phyloP scores from a whole-genome alignment of 306 rosid species.

The Quillaja saponaria region DNA sequence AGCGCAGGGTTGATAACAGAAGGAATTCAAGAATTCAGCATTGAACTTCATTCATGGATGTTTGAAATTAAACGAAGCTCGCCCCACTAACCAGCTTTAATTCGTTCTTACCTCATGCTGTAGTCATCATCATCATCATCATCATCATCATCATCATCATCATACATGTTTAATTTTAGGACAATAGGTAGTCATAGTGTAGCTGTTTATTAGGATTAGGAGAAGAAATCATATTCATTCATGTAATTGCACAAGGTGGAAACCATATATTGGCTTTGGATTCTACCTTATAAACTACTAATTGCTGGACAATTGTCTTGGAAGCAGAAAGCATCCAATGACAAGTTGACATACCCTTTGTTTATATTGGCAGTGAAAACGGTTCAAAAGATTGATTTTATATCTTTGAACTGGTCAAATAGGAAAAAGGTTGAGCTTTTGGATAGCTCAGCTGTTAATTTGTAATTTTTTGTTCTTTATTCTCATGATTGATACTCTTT shows the following conservation, averaged over 20 bases:
- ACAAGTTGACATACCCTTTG: slow-evolving; percentile 54
- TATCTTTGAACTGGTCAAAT: slow-evolving; percentile 70
- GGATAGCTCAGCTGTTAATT: slow-evolving; percentile 55
- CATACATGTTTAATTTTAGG: slow-evolving; percentile 38
- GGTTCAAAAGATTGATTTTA: slow-evolving; percentile 77
- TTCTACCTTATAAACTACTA: slow-evolving; percentile 70
- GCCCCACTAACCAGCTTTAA: slow-evolving; percentile 34
- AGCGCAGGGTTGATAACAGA: slow-evolving; percentile 24
- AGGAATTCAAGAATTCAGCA: slow-evolving; percentile 23
- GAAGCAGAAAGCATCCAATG: slow-evolving; percentile 85
- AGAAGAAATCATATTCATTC: slow-evolving; percentile 47
- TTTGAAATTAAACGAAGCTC: slow-evolving; percentile 28
- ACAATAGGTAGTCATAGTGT: slow-evolving; percentile 22
- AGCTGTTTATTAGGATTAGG: slow-evolving; percentile 54
- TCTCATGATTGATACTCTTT: slow-evolving; percentile 48
- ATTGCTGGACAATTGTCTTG: slow-evolving; percentile 51
- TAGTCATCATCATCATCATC: slow-evolving; percentile 11
- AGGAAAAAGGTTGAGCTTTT: slow-evolving; percentile 49
- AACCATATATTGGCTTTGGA: slow-evolving; percentile 71
- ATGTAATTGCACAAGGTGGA: slow-evolving; percentile 50
- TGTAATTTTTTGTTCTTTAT: slow-evolving; percentile 33
- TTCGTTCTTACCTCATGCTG: slow-evolving; percentile 28
- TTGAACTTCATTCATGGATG: slow-evolving; percentile 34
- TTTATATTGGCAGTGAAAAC: slow-evolving; percentile 42
- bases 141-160: slow-evolving; percentile 29